These are phyloP conservation scores for Saprolegnia diclina DNA, from an alignment of 352 stramenopile genomes.

Conservation along the genomic window DNA sequence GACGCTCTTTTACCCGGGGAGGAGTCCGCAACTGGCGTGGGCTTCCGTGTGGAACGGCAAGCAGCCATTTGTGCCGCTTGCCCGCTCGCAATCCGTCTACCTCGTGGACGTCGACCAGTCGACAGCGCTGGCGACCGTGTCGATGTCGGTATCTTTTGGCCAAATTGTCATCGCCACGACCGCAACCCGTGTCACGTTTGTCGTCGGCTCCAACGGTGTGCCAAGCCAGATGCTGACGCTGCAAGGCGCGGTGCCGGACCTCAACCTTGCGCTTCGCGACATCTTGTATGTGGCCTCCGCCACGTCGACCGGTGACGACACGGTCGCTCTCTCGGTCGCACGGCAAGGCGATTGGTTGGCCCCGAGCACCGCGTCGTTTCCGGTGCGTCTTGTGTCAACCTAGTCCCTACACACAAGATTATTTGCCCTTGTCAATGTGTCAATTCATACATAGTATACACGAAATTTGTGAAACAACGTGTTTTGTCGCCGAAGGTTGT, in stretches of 20 bases:
- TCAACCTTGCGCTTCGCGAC: neutral
- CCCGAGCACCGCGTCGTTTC: neutral
- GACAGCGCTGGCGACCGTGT: neutral
- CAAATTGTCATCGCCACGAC: neutral
- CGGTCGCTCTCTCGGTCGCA: neutral
- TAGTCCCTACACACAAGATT: too few species aligned
- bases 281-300: neutral
- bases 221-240: neutral
- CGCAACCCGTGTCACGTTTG: neutral
- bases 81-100: neutral
- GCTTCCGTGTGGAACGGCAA: neutral
- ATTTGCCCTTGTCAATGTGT: too few species aligned
- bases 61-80: neutral
- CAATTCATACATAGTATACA: too few species aligned
- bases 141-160: neutral
- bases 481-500: too few species aligned
- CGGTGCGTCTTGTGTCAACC: neutral
- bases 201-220: neutral
- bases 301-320: neutral
- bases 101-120: constrained; percentile 13
- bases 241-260: neutral
- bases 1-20: constrained; percentile 10
- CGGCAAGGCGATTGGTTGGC: neutral
- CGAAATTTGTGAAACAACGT: too few species aligned
- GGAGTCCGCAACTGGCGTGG: neutral